A percentile compares a stretch with the other conserved stretches of the same genome.
Evolutionary conservation across 192 early-diverging fungal species (phyloP).

Genomic region (Funneliformis geosporum): DNA sequence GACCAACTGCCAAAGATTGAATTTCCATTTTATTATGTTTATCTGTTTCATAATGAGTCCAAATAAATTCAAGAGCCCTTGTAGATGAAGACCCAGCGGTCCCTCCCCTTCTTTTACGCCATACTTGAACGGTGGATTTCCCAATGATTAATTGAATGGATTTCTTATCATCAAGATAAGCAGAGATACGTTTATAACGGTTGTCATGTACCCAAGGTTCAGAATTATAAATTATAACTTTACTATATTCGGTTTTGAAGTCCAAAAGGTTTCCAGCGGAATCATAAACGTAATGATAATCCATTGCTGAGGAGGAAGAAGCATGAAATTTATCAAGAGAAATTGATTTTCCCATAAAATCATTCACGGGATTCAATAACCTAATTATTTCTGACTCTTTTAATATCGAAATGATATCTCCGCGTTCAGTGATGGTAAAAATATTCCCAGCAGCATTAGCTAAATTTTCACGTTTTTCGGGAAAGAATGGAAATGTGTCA

Average conservation of each 20-base stretch:
- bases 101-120: not conserved
- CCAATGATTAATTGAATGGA: conserved; percentile 5
- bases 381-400: not conserved
- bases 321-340: not conserved
- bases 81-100: too few relatives aligned
- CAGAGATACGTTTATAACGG: not conserved
- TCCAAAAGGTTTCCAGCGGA: too few relatives aligned
- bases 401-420: not conserved
- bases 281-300: too few relatives aligned
- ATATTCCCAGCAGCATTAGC: not conserved
- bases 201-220: not conserved
- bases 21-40: too few relatives aligned
- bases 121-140: not conserved
- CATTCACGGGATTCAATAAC: not conserved
- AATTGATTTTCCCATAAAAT: not conserved
- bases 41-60: too few relatives aligned
- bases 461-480: not conserved
- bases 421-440: not conserved
- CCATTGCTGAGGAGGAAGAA: too few relatives aligned
- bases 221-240: not conserved
- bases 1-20: too few relatives aligned
- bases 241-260: not conserved
- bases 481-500: not conserved
- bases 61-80: too few relatives aligned
- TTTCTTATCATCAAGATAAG: not conserved